These are phyloP conservation scores for Psilocybe cubensis DNA, from an alignment of 768 basidiomycete species.

Conservation along the genomic window DNA sequence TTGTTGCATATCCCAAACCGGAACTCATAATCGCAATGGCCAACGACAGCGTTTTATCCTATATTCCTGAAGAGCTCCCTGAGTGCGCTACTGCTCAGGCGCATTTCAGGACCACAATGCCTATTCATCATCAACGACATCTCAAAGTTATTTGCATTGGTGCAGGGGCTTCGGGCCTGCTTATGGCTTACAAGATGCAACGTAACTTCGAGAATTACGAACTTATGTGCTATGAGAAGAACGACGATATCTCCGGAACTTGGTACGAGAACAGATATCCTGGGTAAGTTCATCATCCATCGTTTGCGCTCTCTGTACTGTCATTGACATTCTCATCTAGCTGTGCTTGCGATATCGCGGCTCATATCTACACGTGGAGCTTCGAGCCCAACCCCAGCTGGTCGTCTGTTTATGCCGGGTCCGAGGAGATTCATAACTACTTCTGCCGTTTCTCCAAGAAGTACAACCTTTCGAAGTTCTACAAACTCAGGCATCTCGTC, in stretches of 20 bases:
- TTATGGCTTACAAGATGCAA: slow-evolving; percentile 36
- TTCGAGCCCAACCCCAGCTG: slow-evolving; percentile 36
- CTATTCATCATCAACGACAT: slow-evolving; percentile 30
- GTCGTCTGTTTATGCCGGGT: slow-evolving; percentile 34
- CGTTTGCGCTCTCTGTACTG: neutral
- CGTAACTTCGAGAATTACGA: slow-evolving; percentile 36
- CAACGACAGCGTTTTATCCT: neutral
- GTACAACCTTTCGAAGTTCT: slow-evolving; percentile 32
- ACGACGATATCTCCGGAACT: slow-evolving; percentile 31
- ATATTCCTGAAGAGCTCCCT: neutral
- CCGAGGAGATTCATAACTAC: slow-evolving; percentile 32
- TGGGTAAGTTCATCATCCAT: slow-evolving; percentile 20
- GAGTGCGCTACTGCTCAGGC: neutral
- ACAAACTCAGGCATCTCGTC: slow-evolving; percentile 29
- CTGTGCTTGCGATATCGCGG: slow-evolving; percentile 29
- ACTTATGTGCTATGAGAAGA: slow-evolving; percentile 36
- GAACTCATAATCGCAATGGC: too few relatives aligned
- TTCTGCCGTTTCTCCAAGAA: slow-evolving; percentile 32
- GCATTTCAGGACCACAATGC: slow-evolving; percentile 13
- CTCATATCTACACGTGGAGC: slow-evolving; percentile 35
- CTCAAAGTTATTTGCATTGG: slow-evolving; percentile 36
- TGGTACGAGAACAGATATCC: slow-evolving; percentile 42
- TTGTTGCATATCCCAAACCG: too few relatives aligned
- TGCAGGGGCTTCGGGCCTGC: slow-evolving; percentile 38
- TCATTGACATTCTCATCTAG: neutral